Evolutionary conservation across 495 filamentous ascomycete genomes (phyloP).

Genomic region (Sphaerosporella brunnea): DNA sequence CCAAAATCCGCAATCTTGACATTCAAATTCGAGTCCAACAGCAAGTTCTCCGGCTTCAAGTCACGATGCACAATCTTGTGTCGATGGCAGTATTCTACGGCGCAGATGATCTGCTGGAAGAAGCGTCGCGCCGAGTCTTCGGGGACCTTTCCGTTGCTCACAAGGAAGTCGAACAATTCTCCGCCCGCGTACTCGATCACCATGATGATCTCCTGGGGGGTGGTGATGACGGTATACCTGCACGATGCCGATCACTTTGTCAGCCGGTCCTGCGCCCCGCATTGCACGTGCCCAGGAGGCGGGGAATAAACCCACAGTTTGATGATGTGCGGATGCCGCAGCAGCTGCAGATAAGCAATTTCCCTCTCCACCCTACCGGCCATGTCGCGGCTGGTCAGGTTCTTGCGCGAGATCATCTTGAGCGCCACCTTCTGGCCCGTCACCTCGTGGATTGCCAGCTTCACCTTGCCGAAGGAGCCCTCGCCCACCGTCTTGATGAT

Average conservation of each 20-base stretch:
- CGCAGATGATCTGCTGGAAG: constrained; percentile 98
- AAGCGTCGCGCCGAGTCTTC: constrained; percentile 85
- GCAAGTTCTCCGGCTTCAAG: constrained; percentile 89
- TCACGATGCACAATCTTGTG: constrained; percentile 98
- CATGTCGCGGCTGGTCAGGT: constrained; percentile 91
- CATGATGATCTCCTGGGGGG: constrained; percentile 88
- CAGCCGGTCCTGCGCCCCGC: too few species aligned
- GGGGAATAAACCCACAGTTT: constrained; percentile 59
- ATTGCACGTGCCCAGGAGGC: too few species aligned
- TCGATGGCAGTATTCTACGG: constrained; percentile 95
- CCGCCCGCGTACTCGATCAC: constrained; percentile 93
- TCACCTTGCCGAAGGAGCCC: constrained; percentile 96
- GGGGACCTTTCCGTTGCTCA: constrained; percentile 70
- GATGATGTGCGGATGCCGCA: constrained; percentile 96
- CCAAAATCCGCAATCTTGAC: constrained; percentile 99
- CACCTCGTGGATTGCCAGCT: constrained; percentile 77
- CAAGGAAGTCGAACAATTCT: constrained; percentile 94
- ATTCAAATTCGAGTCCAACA: constrained; percentile 83
- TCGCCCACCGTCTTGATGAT: constrained; percentile 83
- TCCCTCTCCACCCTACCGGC: constrained; percentile 90
- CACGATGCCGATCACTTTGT: too few species aligned
- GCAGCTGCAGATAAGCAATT: constrained; percentile 90
- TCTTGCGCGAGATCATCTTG: constrained; percentile 92
- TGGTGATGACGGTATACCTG: constrained; percentile 93
- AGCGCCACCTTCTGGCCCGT: constrained; percentile 87